Base-by-base conservation (phyloP, 345 rosid species). In the Schrenkiella parvula region DNA sequence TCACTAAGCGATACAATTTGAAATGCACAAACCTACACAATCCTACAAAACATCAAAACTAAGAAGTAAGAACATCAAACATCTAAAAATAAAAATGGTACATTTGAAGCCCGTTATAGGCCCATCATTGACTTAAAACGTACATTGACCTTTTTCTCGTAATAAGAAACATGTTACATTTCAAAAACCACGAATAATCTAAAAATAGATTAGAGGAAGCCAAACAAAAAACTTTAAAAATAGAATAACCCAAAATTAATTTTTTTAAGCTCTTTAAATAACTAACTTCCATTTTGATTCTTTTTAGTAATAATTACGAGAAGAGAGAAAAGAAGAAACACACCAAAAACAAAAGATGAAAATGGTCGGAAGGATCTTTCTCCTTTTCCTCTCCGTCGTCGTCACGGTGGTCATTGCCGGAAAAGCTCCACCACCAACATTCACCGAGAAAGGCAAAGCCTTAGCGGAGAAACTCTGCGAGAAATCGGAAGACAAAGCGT, bases 381-480 rank as follows among this genome's bases (percentile, higher is more conserved):
- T 77, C 63, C 32, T 71, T 28, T 50, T 41, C 56, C 63, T 70
- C 56, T 69, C 67, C 62, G 19, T 76, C 42, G 42, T 34, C 56
- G 13, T 65, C 56, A 57, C 72, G 63, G 68, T 70, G 26, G 68
- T 60, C 4, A 23, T 70, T 15, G 80, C 80, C 37, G 74, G 79
- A 0, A 77, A 64, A 41, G 28, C 50, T 8, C 76, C 80, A 31
- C 80, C 80, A 2, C 80, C 80, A 34, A 77, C 48, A 57, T 77
- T 77, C 64, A 64, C 72, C 47, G 76, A 71, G 39, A 77, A 25
- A 57, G 80, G 80, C 64, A 54, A 64, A 70, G 80, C 76, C 4
- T n/a, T 77, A 39, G 72, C 34, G 0, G 80, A 71, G 50, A 77
- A 71, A 42, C 51, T 84, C 8, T 90, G 96, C 70, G 68, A 61